Conservation (phyloP, 1,139 yeast genomes). For the Suhomyces maxii region DNA sequence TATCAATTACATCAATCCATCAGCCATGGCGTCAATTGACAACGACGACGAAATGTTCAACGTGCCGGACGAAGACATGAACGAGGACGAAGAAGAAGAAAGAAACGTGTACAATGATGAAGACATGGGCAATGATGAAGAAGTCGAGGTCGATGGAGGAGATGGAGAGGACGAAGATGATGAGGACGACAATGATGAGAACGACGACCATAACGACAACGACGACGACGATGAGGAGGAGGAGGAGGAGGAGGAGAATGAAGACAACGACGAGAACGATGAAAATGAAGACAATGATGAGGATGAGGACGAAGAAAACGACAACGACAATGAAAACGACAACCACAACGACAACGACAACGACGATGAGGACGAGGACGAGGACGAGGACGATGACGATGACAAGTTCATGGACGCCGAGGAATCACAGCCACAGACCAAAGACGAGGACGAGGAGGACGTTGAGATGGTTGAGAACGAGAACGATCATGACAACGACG, state of each 20-base stretch:
- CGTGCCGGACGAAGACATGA: conserved; percentile 17
- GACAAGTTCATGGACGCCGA: conserved; percentile 11
- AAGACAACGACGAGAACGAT: conserved; percentile 19
- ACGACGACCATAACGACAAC: conserved; percentile 17
- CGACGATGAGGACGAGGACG: conserved; percentile 14
- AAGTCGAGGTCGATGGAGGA: conserved; percentile 20
- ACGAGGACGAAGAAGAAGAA: conserved; percentile 17
- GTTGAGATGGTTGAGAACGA: conserved; percentile 1
- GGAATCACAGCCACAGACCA: conserved; percentile 6
- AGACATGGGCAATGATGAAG: conserved; percentile 22
- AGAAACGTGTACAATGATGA: conserved; percentile 15
- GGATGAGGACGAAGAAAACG: conserved; percentile 18
- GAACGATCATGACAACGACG: conserved; percentile 8
- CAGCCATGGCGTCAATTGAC: conserved; percentile 17
- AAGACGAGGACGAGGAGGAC: conserved; percentile 8
- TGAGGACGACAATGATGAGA: conserved; percentile 16
- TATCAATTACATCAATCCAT: background rate
- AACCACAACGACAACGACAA: conserved; percentile 18
- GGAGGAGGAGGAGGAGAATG: conserved; percentile 16
- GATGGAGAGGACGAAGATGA: conserved; percentile 18
- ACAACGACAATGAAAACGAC: conserved; percentile 15
- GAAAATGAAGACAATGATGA: conserved; percentile 17
- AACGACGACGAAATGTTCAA: conserved; percentile 18
- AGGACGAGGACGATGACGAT: conserved; percentile 17
- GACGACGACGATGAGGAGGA: conserved; percentile 16